A percentile compares a stretch with the other conserved stretches of the same genome.
These are phyloP conservation scores for Chalaropsis thielavioides DNA, from an alignment of 2,329 filamentous ascomycete species.

Conservation along the genomic window DNA sequence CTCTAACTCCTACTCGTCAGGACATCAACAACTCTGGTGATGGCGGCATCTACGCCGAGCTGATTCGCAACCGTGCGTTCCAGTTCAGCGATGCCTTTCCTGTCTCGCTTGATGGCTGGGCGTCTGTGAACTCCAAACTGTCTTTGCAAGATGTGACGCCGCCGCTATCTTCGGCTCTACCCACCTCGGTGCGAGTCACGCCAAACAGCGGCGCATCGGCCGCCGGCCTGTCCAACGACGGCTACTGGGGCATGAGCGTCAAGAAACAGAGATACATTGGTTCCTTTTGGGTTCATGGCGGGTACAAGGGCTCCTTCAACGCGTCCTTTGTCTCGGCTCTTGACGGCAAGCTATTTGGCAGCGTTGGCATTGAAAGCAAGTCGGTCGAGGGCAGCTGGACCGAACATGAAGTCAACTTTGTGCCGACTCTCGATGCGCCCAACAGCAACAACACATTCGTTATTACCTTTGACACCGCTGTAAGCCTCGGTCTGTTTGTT, in stretches of 20 bases:
- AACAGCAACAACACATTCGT: conserved; percentile 42
- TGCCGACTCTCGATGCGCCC: conserved; percentile 32
- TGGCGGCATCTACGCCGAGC: conserved; percentile 57
- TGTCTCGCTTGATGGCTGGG: conserved; percentile 33
- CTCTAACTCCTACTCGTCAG: conserved; percentile 23
- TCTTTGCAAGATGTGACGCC: conserved; percentile 32
- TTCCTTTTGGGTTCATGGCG: conserved; percentile 40
- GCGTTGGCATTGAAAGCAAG: conserved; percentile 32
- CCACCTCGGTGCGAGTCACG: conserved; percentile 36
- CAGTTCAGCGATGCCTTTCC: conserved; percentile 36
- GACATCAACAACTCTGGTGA: conserved; percentile 56
- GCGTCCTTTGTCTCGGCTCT: conserved; percentile 33
- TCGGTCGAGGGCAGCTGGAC: conserved; percentile 32
- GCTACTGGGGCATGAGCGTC: conserved; percentile 44
- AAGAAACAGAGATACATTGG: conserved; percentile 34
- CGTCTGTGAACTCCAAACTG: conserved; percentile 30
- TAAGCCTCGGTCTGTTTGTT: conserved; percentile 18
- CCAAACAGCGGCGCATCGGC: conserved; percentile 21
- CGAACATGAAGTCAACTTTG: conserved; percentile 35
- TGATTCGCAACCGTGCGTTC: conserved; percentile 57
- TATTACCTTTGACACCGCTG: conserved; percentile 35
- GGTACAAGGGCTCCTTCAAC: conserved; percentile 33
- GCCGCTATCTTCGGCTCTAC: conserved; percentile 39
- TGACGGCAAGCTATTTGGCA: conserved; percentile 32
- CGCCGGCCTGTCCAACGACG: conserved; percentile 37